Conservation (phyloP, 2,329 filamentous ascomycete genomes). For the Exophiala dermatitidis region DNA sequence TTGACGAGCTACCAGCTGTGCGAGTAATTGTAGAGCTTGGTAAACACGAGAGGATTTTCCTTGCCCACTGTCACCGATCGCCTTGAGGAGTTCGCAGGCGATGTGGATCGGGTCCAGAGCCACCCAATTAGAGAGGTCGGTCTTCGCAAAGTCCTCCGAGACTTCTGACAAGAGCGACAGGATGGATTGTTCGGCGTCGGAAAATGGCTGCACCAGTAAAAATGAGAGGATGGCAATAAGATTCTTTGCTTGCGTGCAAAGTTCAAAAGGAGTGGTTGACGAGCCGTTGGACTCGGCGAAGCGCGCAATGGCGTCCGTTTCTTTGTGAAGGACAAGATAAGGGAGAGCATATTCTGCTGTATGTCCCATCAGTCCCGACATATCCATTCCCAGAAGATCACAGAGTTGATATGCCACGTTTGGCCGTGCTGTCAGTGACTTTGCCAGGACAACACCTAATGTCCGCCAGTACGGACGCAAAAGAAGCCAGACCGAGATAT, state of each 20-base stretch:
- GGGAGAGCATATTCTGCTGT: slow-evolving; percentile 80
- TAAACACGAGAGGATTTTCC: slow-evolving; percentile 51
- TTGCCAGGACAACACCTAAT: slow-evolving; percentile 72
- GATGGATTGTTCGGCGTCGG: slow-evolving; percentile 59
- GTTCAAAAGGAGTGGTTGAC: slow-evolving; percentile 50
- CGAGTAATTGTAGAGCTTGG: slow-evolving; percentile 46
- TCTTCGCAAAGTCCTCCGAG: slow-evolving; percentile 61
- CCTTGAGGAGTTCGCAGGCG: slow-evolving; percentile 74
- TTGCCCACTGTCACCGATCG: slow-evolving; percentile 60
- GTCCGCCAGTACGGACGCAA: slow-evolving; percentile 85
- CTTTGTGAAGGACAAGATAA: slow-evolving; percentile 72
- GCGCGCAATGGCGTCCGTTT: slow-evolving; percentile 68
- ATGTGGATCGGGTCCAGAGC: slow-evolving; percentile 67
- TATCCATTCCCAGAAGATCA: slow-evolving; percentile 64
- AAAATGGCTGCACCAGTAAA: slow-evolving; percentile 53
- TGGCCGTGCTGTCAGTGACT: slow-evolving; percentile 72
- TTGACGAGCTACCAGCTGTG: slow-evolving; percentile 45
- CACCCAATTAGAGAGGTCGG: slow-evolving; percentile 61
- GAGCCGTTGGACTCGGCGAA: slow-evolving; percentile 64
- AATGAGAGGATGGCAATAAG: slow-evolving; percentile 53
- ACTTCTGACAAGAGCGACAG: slow-evolving; percentile 62
- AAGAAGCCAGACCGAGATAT: slow-evolving; percentile 58
- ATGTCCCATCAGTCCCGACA: slow-evolving; percentile 64
- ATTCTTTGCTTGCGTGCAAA: slow-evolving; percentile 51
- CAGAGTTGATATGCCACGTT: slow-evolving; percentile 74